Conservation (phyloP, 345 rosid genomes). For the Bruguiera sexangula region DNA sequence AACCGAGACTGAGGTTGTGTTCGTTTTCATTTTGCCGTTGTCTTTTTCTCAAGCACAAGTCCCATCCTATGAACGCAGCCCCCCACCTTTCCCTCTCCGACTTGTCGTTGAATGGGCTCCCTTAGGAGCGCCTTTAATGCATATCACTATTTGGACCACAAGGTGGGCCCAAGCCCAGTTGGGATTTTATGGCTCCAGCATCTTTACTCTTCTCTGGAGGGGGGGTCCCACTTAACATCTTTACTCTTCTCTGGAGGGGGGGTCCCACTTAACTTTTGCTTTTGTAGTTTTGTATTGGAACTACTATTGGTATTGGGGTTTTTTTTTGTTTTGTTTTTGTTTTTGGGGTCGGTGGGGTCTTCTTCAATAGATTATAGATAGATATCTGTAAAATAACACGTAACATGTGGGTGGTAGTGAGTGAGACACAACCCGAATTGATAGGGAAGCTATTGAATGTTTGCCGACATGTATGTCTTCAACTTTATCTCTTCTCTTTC, state of each 20-base stretch:
- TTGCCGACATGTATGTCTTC: background rate
- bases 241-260: background rate
- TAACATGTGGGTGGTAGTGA: background rate
- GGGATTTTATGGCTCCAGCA: background rate
- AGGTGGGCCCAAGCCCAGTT: constrained; percentile 1
- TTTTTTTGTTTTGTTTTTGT: too few species aligned
- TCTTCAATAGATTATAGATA: too few species aligned
- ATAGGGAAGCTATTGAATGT: background rate
- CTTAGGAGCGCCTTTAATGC: too few species aligned
- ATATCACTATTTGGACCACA: background rate
- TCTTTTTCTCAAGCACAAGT: too few species aligned
- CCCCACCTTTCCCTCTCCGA: background rate
- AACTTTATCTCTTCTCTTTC: too few species aligned
- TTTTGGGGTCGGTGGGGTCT: background rate
- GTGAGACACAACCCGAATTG: background rate
- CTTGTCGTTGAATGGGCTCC: background rate
- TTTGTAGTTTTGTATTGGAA: too few species aligned
- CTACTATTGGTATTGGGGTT: too few species aligned
- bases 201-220: background rate
- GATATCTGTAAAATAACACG: background rate
- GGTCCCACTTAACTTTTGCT: background rate
- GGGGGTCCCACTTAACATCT: background rate
- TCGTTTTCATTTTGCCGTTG: too few species aligned
- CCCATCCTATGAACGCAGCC: too few species aligned
- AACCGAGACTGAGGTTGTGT: too few species aligned